These are phyloP conservation scores for Suillus placidus DNA, from an alignment of 768 basidiomycete genomes.

Conservation along the genomic window DNA sequence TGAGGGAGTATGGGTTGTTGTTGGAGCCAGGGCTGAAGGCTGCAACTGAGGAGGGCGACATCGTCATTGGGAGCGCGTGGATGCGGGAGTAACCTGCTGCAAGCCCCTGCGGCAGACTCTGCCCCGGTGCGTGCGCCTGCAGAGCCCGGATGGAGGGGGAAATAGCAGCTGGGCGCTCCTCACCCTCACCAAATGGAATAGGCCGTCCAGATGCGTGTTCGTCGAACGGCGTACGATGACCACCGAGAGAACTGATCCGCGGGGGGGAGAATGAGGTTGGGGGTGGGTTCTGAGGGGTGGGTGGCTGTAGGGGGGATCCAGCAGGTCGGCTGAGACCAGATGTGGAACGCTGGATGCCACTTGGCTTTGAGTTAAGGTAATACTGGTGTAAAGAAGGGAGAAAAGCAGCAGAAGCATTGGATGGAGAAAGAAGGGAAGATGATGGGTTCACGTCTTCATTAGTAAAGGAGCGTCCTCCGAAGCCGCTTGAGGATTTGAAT, in stretches of 20 bases:
- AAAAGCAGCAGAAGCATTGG: slow-evolving; percentile 84
- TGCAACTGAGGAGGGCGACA: slow-evolving; percentile 39
- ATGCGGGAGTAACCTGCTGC: slow-evolving; percentile 90
- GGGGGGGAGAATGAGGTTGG: slow-evolving; percentile 29
- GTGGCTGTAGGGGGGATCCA: slow-evolving; percentile 12
- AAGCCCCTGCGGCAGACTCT: slow-evolving; percentile 88
- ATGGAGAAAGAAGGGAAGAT: slow-evolving; percentile 52
- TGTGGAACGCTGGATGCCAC: slow-evolving; percentile 31
- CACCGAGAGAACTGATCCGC: slow-evolving; percentile 17
- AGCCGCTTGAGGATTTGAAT: slow-evolving; percentile 48
- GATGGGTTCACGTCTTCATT: slow-evolving; percentile 26
- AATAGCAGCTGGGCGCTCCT: slow-evolving; percentile 39
- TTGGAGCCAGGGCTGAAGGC: slow-evolving; percentile 36
- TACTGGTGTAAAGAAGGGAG: slow-evolving; percentile 70
- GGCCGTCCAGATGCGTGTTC: slow-evolving; percentile 25
- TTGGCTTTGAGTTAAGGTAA: slow-evolving; percentile 55
- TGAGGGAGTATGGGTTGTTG: slow-evolving; percentile 33
- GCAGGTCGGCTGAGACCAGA: slow-evolving; percentile 13
- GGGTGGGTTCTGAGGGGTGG: slow-evolving; percentile 8
- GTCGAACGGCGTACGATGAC: slow-evolving; percentile 5
- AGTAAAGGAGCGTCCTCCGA: slow-evolving; percentile 28
- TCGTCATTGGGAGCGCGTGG: slow-evolving; percentile 62
- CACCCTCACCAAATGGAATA: slow-evolving; percentile 28
- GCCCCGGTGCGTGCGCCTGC: slow-evolving; percentile 87
- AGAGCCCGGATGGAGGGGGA: slow-evolving; percentile 80